A percentile compares a stretch with the other conserved stretches of the same genome.
Evolutionary conservation across 306 rosid species (phyloP).

Genomic region (Begonia loranthoides): DNA sequence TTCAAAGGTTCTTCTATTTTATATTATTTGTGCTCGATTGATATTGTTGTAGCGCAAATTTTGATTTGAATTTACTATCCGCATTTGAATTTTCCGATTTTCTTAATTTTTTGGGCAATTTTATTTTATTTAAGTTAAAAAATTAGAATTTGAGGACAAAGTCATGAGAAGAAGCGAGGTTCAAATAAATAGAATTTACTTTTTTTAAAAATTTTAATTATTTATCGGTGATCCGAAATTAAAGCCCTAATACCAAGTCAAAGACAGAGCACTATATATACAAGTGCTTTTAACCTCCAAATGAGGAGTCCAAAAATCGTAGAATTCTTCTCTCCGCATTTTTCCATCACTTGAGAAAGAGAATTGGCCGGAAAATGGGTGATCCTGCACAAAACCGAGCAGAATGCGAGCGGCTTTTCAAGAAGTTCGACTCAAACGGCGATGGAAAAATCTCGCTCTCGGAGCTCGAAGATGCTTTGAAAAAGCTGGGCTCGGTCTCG

Average conservation of each 20-base stretch:
- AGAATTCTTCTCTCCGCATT: not conserved
- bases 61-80: too few relatives aligned
- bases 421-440: slow-evolving; percentile 48
- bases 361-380: slow-evolving; percentile 22
- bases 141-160: too few relatives aligned
- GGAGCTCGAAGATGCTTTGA: slow-evolving; percentile 43
- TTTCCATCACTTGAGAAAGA: not conserved
- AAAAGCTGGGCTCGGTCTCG: slow-evolving; percentile 36
- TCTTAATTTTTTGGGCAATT: too few relatives aligned
- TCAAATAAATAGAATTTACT: too few relatives aligned
- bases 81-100: too few relatives aligned
- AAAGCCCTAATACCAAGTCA: slow-evolving; percentile 5
- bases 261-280: not conserved
- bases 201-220: too few relatives aligned
- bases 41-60: too few relatives aligned
- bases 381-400: slow-evolving; percentile 8
- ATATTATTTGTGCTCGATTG: too few relatives aligned
- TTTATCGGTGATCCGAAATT: slow-evolving; percentile 1
- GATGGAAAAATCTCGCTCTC: slow-evolving; percentile 45
- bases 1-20: too few relatives aligned
- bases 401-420: slow-evolving; percentile 47
- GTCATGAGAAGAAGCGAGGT: too few relatives aligned
- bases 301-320: too few relatives aligned
- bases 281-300: not conserved
- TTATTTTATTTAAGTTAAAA: too few relatives aligned